phyloP scores from a whole-genome alignment of 495 filamentous ascomycete genomes.

The Lepraria neglecta region DNA sequence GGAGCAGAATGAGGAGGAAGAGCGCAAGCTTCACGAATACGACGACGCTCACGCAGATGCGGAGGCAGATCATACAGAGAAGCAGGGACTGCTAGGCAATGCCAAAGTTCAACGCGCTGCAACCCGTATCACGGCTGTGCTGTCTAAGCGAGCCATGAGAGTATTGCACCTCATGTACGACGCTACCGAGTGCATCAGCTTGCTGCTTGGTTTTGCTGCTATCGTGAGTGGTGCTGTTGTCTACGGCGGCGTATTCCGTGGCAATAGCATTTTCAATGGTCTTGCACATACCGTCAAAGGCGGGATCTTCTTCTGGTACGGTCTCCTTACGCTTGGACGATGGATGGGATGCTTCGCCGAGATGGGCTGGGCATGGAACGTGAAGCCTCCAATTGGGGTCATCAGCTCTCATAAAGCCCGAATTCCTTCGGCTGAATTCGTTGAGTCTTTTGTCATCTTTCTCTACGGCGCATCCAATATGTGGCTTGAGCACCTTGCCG shows the following conservation, averaged over 20 bases:
- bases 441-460: constrained; percentile 83
- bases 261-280: constrained; percentile 65
- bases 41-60: constrained; percentile 44
- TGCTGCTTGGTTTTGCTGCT: constrained; percentile 59
- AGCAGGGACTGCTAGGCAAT: constrained; percentile 42
- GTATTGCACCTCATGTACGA: constrained; percentile 53
- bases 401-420: constrained; percentile 54
- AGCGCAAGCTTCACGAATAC: constrained; percentile 46
- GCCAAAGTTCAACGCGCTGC: constrained; percentile 44
- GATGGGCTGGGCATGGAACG: constrained; percentile 94
- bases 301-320: constrained; percentile 96
- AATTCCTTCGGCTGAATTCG: constrained; percentile 77
- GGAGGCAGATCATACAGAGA: constrained; percentile 35
- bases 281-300: constrained; percentile 94
- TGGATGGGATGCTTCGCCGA: constrained; percentile 89
- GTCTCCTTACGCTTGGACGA: constrained; percentile 77
- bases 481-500: constrained; percentile 82
- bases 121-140: constrained; percentile 44
- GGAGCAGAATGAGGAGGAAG: constrained; percentile 45
- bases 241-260: constrained; percentile 64
- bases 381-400: constrained; percentile 54
- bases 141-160: constrained; percentile 56
- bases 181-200: constrained; percentile 53
- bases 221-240: constrained; percentile 60
- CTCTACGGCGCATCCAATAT: constrained; percentile 84